These are phyloP conservation scores for Arthrinium puccinioides DNA, from an alignment of 2,329 filamentous ascomycete genomes.

Conservation along the genomic window DNA sequence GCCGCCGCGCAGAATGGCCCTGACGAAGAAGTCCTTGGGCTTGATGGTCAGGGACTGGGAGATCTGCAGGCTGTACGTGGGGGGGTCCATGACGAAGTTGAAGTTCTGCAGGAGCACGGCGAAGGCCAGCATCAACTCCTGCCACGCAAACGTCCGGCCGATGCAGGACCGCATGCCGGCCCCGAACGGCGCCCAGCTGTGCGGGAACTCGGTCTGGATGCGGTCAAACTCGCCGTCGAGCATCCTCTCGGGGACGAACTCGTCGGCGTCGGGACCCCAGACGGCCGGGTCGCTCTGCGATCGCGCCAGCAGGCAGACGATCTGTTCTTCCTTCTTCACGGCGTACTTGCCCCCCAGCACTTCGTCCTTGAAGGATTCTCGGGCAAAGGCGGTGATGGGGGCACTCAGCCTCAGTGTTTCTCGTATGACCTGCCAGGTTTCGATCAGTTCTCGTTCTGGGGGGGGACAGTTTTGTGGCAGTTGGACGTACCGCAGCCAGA, in stretches of 20 bases:
- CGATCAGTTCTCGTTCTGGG: too few relatives aligned
- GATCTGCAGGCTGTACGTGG: constrained; percentile 37
- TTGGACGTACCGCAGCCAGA: constrained; percentile 30
- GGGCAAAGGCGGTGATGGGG: constrained; percentile 39
- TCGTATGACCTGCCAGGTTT: constrained; percentile 23
- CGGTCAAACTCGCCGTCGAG: constrained; percentile 40
- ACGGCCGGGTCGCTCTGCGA: constrained; percentile 49
- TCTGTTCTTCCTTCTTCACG: constrained; percentile 34
- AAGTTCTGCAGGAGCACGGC: constrained; percentile 65
- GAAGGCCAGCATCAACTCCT: constrained; percentile 37
- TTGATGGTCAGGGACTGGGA: constrained; percentile 3
- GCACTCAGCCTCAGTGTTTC: constrained; percentile 46
- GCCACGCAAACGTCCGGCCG: constrained; percentile 46
- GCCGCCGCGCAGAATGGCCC: constrained; percentile 37
- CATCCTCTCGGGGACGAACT: constrained; percentile 57
- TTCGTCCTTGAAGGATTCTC: constrained; percentile 31
- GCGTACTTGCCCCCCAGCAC: constrained; percentile 47
- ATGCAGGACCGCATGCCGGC: constrained; percentile 46
- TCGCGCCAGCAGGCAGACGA: constrained; percentile 37
- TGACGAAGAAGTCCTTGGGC: constrained; percentile 35
- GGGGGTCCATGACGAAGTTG: constrained; percentile 56
- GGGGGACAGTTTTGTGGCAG: too few relatives aligned
- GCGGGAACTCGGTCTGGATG: constrained; percentile 21
- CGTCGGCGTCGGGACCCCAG: constrained; percentile 47
- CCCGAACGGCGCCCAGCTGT: constrained; percentile 45